phyloP scores from a whole-genome alignment of 1,139 yeast species.

The Hyphopichia buzzinii region DNA sequence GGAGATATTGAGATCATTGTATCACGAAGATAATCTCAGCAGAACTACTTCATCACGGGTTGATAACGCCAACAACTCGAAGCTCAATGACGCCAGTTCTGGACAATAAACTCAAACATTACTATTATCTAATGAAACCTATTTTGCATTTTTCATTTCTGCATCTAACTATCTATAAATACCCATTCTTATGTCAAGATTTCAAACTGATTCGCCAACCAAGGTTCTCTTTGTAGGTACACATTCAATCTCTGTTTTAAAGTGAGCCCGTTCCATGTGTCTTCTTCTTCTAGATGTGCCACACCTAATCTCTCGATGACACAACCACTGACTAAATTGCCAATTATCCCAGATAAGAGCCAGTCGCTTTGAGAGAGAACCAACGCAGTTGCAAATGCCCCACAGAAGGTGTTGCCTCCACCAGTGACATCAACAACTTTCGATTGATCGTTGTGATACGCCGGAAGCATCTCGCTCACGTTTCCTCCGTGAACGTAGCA shows the following conservation, averaged over 20 bases:
- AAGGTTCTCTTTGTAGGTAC: constrained; percentile 17
- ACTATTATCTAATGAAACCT: no score
- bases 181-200: neutral
- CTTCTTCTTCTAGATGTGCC: constrained; percentile 37
- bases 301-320: constrained; percentile 77
- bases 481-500: constrained; percentile 33
- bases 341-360: constrained; percentile 59
- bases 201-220: neutral
- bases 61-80: no score
- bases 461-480: constrained; percentile 44
- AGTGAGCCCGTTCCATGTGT: constrained; percentile 55
- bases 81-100: no score
- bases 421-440: constrained; percentile 87
- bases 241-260: constrained; percentile 26
- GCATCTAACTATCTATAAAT: neutral
- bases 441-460: constrained; percentile 58
- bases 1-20: constrained; percentile 33
- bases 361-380: constrained; percentile 48
- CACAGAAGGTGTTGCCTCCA: constrained; percentile 88
- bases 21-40: constrained; percentile 12
- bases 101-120: no score
- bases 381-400: constrained; percentile 70
- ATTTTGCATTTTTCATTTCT: no score
- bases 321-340: constrained; percentile 75
- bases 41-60: no score